Percentiles rank a stretch among this genome's conserved stretches.
phyloP scores from a whole-genome alignment of 352 stramenopile genomes.

The Pythium guiyangense region DNA sequence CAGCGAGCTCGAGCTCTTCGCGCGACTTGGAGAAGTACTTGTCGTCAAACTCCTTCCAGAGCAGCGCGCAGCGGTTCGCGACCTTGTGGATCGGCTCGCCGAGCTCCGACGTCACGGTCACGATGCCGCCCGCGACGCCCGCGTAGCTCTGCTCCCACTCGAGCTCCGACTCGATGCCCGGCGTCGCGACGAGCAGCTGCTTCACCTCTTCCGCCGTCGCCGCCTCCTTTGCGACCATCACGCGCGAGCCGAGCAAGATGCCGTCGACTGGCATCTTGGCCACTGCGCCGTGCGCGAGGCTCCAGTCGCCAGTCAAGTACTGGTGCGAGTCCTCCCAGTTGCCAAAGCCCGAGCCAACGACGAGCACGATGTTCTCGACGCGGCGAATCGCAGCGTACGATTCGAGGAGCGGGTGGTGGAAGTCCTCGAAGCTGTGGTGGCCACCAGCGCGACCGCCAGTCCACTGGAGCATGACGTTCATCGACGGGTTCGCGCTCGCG shows the following conservation, averaged over 20 bases:
- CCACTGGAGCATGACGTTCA: slow-evolving; percentile 88
- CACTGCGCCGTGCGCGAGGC: slow-evolving; percentile 34
- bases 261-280: slow-evolving; percentile 79
- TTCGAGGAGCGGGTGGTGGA: slow-evolving; percentile 68
- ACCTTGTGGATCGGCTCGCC: slow-evolving; percentile 87
- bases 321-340: slow-evolving; percentile 75
- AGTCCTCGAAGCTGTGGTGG: slow-evolving; percentile 88
- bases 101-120: slow-evolving; percentile 82
- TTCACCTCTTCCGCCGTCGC: slow-evolving; percentile 77
- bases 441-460: slow-evolving; percentile 79
- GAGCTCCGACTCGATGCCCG: no score
- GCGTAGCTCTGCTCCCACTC: slow-evolving; percentile 83
- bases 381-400: slow-evolving; percentile 77
- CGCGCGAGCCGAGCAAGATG: slow-evolving; percentile 76
- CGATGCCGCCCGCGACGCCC: slow-evolving; percentile 52
- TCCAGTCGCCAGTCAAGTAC: slow-evolving; percentile 87
- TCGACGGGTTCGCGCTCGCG: slow-evolving; percentile 19
- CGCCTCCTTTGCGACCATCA: slow-evolving; percentile 87
- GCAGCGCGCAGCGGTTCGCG: slow-evolving; percentile 61
- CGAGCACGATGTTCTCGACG: slow-evolving; percentile 69
- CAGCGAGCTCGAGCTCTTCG: slow-evolving; percentile 59
- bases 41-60: slow-evolving; percentile 84
- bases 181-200: slow-evolving; percentile 75
- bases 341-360: slow-evolving; percentile 85
- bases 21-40: slow-evolving; percentile 84